Evolutionary conservation across 495 filamentous ascomycete genomes (phyloP), one percentile per base, ranked within the genome.

Genomic region (Neohortaea acidophila): DNA sequence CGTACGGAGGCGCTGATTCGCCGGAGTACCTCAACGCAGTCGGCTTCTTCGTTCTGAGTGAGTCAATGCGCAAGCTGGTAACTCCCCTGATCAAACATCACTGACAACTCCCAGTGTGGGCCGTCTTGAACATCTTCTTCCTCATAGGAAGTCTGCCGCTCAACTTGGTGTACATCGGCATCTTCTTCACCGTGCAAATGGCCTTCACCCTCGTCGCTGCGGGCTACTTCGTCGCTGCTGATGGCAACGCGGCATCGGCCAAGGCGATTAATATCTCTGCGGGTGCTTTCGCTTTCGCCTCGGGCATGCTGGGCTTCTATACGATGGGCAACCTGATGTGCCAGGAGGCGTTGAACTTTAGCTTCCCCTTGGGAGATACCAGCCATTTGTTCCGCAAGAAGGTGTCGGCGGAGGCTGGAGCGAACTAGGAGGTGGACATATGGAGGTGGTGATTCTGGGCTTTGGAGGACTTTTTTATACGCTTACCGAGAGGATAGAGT

Each of bases 261-360:
- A 35, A 49, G 3, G 60, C 51, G n/a, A 39, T 68, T 36, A 60
- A 62, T 36, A 66, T 64, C 29, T 44, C 63, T 2, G 66, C 58
- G 1, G 65, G 64, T 2, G 63, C 45, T 13, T 65, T 63, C 47
- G 66, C 62, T 35, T 67, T 69, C 42, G 21, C 63, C 2, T 58
- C 62, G 7, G 65, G 64, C 4, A 38, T 69, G 42, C 45, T 67
- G 21, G 66, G 66, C 1, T 69, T 62, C 56, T 68, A 67, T 53
- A 64, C 64, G 21, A 57, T 64, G 4, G 60, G 53, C n/a, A 61
- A 64, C 46, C 44, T 66, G 24, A 47, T 67, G 51, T 52, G 64
- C 41, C 54, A 64, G 45, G 59, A 65, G 20, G 55, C 59, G 11
- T 35, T 67, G 26, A 47, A 29, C 11, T 44, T 66, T 14, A 53